Evolutionary conservation across 441 rosid species (phyloP).

Genomic region (Pelargonium australe): DNA sequence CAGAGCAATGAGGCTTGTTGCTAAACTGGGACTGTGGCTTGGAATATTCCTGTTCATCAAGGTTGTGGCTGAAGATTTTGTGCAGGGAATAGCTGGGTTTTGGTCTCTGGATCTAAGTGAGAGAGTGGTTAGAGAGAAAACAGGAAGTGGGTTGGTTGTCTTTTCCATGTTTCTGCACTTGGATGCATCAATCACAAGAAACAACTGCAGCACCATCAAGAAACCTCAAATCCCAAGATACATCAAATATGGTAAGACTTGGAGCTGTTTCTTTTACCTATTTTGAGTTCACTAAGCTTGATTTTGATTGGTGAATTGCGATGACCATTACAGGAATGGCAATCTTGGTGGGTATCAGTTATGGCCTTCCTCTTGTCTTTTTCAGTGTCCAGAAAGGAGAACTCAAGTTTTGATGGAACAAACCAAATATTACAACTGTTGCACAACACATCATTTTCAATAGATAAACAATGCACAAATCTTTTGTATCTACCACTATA

Average conservation of each 20-base stretch:
- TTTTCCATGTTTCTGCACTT: conserved; percentile 64
- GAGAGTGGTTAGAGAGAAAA: conserved; percentile 64
- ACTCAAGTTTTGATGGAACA: conserved; percentile 35
- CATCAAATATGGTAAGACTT: conserved; percentile 43
- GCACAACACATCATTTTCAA: background rate
- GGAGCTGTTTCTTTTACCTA: background rate
- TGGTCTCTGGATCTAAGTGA: conserved; percentile 58
- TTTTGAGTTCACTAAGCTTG: background rate
- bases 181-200: conserved; percentile 20
- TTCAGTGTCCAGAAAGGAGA: conserved; percentile 39
- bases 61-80: conserved; percentile 42
- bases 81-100: conserved; percentile 35
- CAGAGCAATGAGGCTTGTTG: conserved; percentile 24
- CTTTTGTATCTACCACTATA: background rate
- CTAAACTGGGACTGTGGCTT: conserved; percentile 27
- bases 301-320: conserved; percentile 1
- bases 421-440: too few relatives aligned
- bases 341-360: conserved; percentile 39
- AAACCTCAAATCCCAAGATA: conserved; percentile 16
- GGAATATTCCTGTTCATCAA: conserved; percentile 49
- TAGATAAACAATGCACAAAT: background rate
- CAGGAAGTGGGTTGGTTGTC: conserved; percentile 63
- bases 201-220: conserved; percentile 6
- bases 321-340: conserved; percentile 38
- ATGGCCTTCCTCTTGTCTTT: conserved; percentile 52